These are phyloP conservation scores for Austroboletus festivus DNA, from an alignment of 768 basidiomycete genomes.

Conservation along the genomic window DNA sequence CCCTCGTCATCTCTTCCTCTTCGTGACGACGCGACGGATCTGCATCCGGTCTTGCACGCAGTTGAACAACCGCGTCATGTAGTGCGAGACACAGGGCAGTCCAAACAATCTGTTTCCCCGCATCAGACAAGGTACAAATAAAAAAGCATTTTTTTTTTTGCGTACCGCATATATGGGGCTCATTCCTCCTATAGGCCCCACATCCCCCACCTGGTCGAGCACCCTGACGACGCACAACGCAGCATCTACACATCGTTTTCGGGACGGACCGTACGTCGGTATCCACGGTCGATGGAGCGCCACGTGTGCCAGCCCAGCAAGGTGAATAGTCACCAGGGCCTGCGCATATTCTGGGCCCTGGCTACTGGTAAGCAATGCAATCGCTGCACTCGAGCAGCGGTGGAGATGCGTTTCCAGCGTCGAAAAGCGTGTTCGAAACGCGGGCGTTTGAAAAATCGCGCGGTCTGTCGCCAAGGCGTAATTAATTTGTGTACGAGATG, in stretches of 20 bases:
- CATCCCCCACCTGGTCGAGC: constrained; percentile 13
- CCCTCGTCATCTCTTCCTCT: constrained; percentile 12
- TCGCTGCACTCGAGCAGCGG: constrained; percentile 13
- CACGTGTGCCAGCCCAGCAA: constrained; percentile 24
- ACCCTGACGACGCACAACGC: constrained; percentile 13
- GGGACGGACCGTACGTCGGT: constrained; percentile 11
- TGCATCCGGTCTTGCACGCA: constrained; percentile 10
- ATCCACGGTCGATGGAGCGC: constrained; percentile 23
- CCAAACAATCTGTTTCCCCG: constrained; percentile 21
- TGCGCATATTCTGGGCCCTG: neutral
- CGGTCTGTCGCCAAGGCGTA: constrained; percentile 32
- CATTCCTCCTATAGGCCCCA: neutral
- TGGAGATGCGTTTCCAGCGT: constrained; percentile 47
- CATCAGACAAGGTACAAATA: neutral
- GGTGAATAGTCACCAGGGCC: constrained; percentile 14
- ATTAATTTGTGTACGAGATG: neutral
- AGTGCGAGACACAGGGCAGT: constrained; percentile 17
- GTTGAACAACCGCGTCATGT: constrained; percentile 19
- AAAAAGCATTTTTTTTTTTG: neutral
- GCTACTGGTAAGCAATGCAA: constrained; percentile 1
- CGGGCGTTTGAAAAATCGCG: constrained; percentile 39
- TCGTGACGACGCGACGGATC: constrained; percentile 7
- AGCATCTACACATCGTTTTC: constrained; percentile 13
- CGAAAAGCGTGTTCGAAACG: constrained; percentile 43
- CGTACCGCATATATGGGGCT: constrained; percentile 21